Conservation (phyloP, 1,139 yeast species). For the Blastobotrys buckinghamii region DNA sequence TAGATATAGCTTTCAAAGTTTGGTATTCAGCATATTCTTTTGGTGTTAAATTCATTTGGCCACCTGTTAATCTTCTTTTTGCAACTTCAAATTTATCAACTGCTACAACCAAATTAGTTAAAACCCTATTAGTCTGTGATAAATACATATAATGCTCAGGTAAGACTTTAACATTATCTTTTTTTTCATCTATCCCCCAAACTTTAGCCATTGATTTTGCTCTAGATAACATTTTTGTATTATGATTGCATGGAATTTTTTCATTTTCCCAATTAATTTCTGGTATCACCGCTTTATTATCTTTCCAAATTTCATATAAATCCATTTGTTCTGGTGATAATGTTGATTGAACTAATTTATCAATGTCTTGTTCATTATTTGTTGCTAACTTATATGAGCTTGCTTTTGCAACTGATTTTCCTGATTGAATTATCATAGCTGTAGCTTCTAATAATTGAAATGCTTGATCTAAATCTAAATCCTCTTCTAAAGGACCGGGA, state of each 20-base stretch:
- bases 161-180: neutral
- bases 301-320: neutral
- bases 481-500: neutral
- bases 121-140: neutral
- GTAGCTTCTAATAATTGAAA: neutral
- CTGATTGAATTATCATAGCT: neutral
- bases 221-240: slow-evolving; percentile 1
- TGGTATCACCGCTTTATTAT: neutral
- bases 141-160: slow-evolving; percentile 4
- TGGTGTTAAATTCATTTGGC: slow-evolving; percentile 2
- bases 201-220: slow-evolving; percentile 6
- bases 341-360: neutral
- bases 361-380: neutral
- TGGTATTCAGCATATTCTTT: slow-evolving; percentile 5
- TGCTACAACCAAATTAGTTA: slow-evolving; percentile 6
- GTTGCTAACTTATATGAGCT: neutral
- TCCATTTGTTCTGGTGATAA: neutral
- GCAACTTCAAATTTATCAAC: slow-evolving; percentile 4
- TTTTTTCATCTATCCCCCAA: neutral
- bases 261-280: slow-evolving; percentile 7
- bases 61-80: slow-evolving; percentile 1
- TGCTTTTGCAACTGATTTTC: slow-evolving; percentile 2
- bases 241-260: neutral
- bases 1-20: slow-evolving; percentile 1
- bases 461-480: neutral